Conservation (phyloP, 208 protist species). For the Tetramitus jugosus region DNA sequence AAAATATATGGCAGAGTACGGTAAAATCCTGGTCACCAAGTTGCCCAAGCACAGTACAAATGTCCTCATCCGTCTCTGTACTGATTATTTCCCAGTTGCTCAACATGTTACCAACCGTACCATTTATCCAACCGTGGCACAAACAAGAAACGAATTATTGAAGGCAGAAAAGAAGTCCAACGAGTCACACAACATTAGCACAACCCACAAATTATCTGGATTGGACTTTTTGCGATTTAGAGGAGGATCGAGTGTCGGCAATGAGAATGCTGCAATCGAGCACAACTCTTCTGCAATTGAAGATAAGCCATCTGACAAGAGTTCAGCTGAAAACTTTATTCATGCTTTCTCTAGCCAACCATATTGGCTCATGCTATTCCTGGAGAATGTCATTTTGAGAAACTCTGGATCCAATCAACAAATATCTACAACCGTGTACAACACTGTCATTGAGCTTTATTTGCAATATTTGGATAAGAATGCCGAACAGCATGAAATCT, state of each 20-base stretch:
- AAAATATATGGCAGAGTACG: conserved; percentile 63
- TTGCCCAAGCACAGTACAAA: conserved; percentile 52
- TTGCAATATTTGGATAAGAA: conserved; percentile 35
- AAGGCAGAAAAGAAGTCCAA: not conserved
- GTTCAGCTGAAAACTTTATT: conserved; percentile 63
- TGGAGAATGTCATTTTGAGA: conserved; percentile 66
- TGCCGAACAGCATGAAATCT: not conserved
- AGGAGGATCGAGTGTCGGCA: not conserved
- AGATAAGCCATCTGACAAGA: conserved; percentile 8
- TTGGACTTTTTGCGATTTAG: too few relatives aligned
- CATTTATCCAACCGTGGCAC: not conserved
- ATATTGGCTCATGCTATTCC: conserved; percentile 71
- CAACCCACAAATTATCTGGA: not conserved
- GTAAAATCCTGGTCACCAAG: conserved; percentile 55
- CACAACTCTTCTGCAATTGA: conserved; percentile 4
- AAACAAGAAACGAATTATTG: conserved; percentile 14
- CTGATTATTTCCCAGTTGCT: conserved; percentile 48
- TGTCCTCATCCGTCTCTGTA: conserved; percentile 55
- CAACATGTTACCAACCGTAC: conserved; percentile 28
- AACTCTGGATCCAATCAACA: conserved; percentile 36
- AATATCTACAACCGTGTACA: conserved; percentile 57
- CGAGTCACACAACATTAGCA: not conserved
- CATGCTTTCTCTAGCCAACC: conserved; percentile 77
- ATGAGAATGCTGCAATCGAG: not conserved
- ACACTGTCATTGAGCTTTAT: conserved; percentile 92